Percentiles rank a stretch among this genome's conserved stretches.
Evolutionary conservation across 2,329 filamentous ascomycete genomes (phyloP).

Genomic region (Cercospora janseana): DNA sequence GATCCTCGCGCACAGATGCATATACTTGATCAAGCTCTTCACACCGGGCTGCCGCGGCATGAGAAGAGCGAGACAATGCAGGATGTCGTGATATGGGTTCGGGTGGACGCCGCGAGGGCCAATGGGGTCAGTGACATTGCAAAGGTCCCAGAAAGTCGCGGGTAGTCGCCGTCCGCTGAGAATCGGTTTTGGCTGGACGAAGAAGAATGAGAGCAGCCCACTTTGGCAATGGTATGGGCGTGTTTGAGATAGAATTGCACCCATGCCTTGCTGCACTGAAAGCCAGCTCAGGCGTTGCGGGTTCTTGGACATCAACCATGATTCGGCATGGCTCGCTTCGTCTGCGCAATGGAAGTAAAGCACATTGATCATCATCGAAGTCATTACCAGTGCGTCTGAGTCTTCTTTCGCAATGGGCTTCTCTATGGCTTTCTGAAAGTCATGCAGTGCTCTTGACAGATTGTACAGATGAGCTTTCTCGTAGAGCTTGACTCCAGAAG

Average conservation of each 20-base stretch:
- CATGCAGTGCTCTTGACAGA: slow-evolving; percentile 13
- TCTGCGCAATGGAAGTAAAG: slow-evolving; percentile 9
- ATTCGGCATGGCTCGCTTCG: background rate
- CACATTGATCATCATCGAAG: slow-evolving; percentile 17
- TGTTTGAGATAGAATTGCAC: slow-evolving; percentile 13
- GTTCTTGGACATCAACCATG: slow-evolving; percentile 14
- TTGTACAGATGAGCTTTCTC: slow-evolving; percentile 13
- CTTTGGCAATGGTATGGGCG: slow-evolving; percentile 17
- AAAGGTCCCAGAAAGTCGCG: slow-evolving; percentile 11
- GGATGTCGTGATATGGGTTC: slow-evolving; percentile 20
- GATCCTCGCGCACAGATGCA: slow-evolving; percentile 19
- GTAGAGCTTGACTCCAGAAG: slow-evolving; percentile 5
- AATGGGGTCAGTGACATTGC: slow-evolving; percentile 15
- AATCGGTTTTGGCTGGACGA: background rate
- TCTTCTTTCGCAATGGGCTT: slow-evolving; percentile 15
- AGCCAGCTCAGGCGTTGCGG: slow-evolving; percentile 17
- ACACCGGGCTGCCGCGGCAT: slow-evolving; percentile 16
- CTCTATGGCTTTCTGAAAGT: slow-evolving; percentile 16
- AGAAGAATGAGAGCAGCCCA: slow-evolving; percentile 16
- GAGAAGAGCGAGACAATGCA: slow-evolving; percentile 16
- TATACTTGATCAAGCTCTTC: slow-evolving; percentile 18
- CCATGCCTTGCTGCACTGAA: slow-evolving; percentile 18
- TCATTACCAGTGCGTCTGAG: slow-evolving; percentile 18
- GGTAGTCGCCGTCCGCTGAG: slow-evolving; percentile 2
- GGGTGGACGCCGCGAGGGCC: slow-evolving; percentile 15